Evolutionary conservation across 1,284 basidiomycete species (phyloP), one percentile per base, ranked within the genome.

Genomic region (Cerrena zonata): DNA sequence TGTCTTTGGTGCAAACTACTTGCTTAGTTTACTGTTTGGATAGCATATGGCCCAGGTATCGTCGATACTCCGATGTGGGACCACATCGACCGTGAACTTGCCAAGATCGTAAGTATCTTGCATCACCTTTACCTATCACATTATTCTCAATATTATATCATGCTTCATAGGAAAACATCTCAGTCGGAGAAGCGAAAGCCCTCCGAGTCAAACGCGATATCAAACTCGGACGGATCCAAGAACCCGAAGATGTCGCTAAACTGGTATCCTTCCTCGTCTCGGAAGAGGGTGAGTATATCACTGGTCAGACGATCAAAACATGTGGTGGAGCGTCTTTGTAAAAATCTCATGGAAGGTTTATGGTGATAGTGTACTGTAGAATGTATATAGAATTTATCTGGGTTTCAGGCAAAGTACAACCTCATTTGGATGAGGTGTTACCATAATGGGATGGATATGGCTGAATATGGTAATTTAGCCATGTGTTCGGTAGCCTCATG

Each of bases 191-290:
- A 42, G 66, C 66, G 3, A 65, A 64, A 54, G 65, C 64, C 3
- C 53, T 58, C 44, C 62, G 64, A 11, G 65, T 68, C 18, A 65
- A 66, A 54, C 58, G 56, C 26, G 61, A 65, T 38, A 58, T 68
- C 56, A 61, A 63, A 57, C 59, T 65, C 4, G 68, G 63, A 5
- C 59, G 62, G 12, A 61, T 68, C 26, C 69, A 72, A 46, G 60
- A 61, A 47, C 66, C 70, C 4, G 66, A 71, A 46, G 69, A 74
- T 50, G 66, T 74, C 52, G 71, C 73, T 10, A 67, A 66, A 22
- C 58, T 76, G n/a, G 74, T 76, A 4, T 72, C 72, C 0, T 76
- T 68, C 62, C 58, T 76, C 4, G 70, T 65, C 5, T 71, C 69
- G 1, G 62, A 69, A 25, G 71, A 71, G 49, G 65, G 67, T 5